These are phyloP conservation scores for Geotrichum europaeum DNA, from an alignment of 1,139 yeast genomes.

Conservation along the genomic window DNA sequence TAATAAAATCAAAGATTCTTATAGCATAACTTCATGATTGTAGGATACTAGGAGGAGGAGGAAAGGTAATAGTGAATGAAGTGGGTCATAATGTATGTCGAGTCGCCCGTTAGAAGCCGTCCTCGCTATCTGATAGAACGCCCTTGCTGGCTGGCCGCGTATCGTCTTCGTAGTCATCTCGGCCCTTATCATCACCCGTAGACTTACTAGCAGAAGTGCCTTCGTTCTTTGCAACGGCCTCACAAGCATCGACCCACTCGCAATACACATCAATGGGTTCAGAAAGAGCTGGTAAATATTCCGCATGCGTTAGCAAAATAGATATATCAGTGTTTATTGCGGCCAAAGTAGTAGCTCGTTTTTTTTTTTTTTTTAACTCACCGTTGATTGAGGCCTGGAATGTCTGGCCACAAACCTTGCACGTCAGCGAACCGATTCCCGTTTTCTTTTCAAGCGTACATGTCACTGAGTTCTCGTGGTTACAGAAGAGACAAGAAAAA, in stretches of 20 bases:
- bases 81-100: background rate
- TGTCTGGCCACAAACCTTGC: conserved; percentile 92
- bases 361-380: conserved; percentile 17
- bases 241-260: conserved; percentile 99
- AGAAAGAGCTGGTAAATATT: conserved; percentile 40
- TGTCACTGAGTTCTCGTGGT: conserved; percentile 87
- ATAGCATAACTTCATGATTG: background rate
- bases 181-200: background rate
- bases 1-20: background rate
- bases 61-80: background rate
- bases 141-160: conserved; percentile 2
- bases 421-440: conserved; percentile 75
- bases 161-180: conserved; percentile 1
- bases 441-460: conserved; percentile 85
- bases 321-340: conserved; percentile 19
- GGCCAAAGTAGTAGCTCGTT: background rate
- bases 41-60: background rate
- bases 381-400: conserved; percentile 87
- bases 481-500: conserved; percentile 90
- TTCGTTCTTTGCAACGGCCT: conserved; percentile 79
- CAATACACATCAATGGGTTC: conserved; percentile 94
- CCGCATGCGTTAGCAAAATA: background rate
- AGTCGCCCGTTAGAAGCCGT: background rate
- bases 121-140: conserved; percentile 9
- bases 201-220: conserved; percentile 17